Evolutionary conservation across 257 asterid species (phyloP), one percentile per base, ranked within the genome.

Genomic region (Scutellaria baicalensis): DNA sequence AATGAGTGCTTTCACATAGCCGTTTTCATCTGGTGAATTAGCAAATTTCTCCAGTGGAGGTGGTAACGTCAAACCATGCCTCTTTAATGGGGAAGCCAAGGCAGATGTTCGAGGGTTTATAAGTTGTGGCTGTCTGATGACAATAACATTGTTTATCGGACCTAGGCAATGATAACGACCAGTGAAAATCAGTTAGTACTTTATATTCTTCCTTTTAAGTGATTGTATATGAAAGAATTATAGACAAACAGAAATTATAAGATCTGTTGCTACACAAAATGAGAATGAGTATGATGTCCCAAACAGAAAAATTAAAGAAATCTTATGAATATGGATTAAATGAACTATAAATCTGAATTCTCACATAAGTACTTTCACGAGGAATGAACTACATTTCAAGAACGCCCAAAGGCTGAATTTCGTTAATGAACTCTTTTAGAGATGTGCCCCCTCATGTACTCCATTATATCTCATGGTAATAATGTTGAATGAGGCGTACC

Each of bases 11-110:
- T 84, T 85, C 21, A 78, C 73, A 56, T 78, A 61, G 12, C 71
- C 59, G 68, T 79, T 83, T 48, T 84, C 89, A 73, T 86, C 88
- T 9, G 84, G 49, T 20, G 93, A 76, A 73, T 75, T 80, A 39
- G 80, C 69, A 74, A 63, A 84, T 54, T 84, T 94, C 73, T 91
- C 90, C 60, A 94, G 84, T 11, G 90, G 85, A 59, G 89, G 90
- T 18, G 92, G 91, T 62, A 90, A 52, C 16, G 72, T 59, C 18
- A 66, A 57, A 33, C 77, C 80, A 38, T 75, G 85, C 72, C 81
- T 89, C 77, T 71, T 85, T 14, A n/a, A 64, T 45, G 93, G 77
- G 73, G 75, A 21, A 40, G 80, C 71, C 45, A 54, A 75, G 58
- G 71, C 68, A n/a, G 85, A 68, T 66, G 79, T 39, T 50, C 78